phyloP scores from a whole-genome alignment of 2,329 filamentous ascomycete species.

The Arthrobotrys sphaeroides region DNA sequence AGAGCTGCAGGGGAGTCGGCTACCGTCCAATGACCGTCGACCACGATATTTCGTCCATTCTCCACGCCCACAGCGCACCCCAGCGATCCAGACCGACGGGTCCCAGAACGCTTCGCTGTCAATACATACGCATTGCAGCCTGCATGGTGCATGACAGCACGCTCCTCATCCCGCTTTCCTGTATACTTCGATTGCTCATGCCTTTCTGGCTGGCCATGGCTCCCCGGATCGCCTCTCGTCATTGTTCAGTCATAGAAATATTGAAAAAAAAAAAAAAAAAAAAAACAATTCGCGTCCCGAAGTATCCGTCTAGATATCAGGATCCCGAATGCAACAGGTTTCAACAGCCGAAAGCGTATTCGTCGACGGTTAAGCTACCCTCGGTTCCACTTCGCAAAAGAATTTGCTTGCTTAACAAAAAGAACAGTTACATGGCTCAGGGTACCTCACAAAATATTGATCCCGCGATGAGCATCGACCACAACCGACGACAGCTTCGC shows the following conservation, averaged over 20 bases:
- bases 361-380: constrained; percentile 19
- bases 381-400: constrained; percentile 39
- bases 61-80: constrained; percentile 33
- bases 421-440: constrained; percentile 27
- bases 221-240: constrained; percentile 37
- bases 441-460: constrained; percentile 21
- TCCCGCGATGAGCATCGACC: constrained; percentile 45
- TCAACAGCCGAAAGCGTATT: constrained; percentile 29
- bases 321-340: neutral
- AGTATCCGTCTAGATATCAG: constrained; percentile 18
- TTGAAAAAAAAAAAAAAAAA: too few relatives aligned
- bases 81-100: constrained; percentile 45
- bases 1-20: constrained; percentile 46
- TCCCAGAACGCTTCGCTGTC: constrained; percentile 54
- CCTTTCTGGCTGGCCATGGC: constrained; percentile 15
- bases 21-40: constrained; percentile 50
- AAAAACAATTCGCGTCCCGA: too few relatives aligned
- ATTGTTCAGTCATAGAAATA: constrained; percentile 54
- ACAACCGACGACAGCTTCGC: neutral
- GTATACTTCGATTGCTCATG: constrained; percentile 24
- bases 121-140: constrained; percentile 54
- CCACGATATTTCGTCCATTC: constrained; percentile 49
- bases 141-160: constrained; percentile 42
- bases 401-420: neutral
- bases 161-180: neutral